Evolutionary conservation across 148 eudicot genomes (phyloP).

Genomic region (Arbutus unedo): DNA sequence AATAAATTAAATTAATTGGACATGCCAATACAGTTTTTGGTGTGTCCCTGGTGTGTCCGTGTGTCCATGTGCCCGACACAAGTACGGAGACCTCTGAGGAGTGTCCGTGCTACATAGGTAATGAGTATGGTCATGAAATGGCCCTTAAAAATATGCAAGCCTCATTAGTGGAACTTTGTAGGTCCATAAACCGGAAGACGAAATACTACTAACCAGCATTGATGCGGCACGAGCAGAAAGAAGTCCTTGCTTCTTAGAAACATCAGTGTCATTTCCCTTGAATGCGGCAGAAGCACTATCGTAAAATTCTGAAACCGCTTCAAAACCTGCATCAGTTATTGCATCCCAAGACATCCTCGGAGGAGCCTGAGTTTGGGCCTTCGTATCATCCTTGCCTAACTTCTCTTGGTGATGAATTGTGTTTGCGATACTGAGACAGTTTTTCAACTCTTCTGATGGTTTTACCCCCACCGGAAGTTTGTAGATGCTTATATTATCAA

Average conservation of each 20-base stretch:
- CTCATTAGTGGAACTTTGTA: background rate
- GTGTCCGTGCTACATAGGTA: too few species aligned
- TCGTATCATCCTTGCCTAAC: slow-evolving; percentile 25
- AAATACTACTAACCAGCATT: slow-evolving; percentile 69
- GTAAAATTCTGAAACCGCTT: slow-evolving; percentile 35
- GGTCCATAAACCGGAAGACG: background rate
- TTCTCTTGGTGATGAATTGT: slow-evolving; percentile 26
- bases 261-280: slow-evolving; percentile 35
- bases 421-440: slow-evolving; percentile 29
- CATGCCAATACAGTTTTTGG: too few species aligned
- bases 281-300: slow-evolving; percentile 35
- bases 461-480: slow-evolving; percentile 88
- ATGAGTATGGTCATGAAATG: background rate
- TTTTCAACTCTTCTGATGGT: slow-evolving; percentile 37
- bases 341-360: slow-evolving; percentile 35
- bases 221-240: slow-evolving; percentile 90
- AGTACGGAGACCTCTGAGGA: too few species aligned
- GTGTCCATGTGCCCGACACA: too few species aligned
- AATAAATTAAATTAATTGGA: too few species aligned
- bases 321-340: slow-evolving; percentile 30
- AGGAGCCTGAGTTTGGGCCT: slow-evolving; percentile 25
- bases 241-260: slow-evolving; percentile 58
- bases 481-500: slow-evolving; percentile 47
- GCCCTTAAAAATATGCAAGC: background rate
- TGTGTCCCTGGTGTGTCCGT: too few species aligned